Evolutionary conservation across 805 yeast genomes (phyloP).

Genomic region (Blastobotrys peoriensis): DNA sequence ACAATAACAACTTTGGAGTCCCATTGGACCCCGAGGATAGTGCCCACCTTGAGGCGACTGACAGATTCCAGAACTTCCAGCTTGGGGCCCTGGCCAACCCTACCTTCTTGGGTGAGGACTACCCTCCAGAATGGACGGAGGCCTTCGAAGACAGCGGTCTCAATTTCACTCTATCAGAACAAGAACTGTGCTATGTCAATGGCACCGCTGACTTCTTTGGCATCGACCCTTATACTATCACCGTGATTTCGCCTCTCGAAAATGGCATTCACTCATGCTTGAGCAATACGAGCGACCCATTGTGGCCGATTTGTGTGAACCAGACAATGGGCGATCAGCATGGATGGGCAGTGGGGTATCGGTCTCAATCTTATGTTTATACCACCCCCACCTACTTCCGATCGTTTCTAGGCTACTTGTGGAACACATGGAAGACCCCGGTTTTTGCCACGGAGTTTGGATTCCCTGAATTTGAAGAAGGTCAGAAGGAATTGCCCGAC

Average conservation of each 20-base stretch:
- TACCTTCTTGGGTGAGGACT: slow-evolving; percentile 29
- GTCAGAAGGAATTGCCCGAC: slow-evolving; percentile 24
- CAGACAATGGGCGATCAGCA: slow-evolving; percentile 22
- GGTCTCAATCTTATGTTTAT: slow-evolving; percentile 26
- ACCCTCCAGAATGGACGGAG: slow-evolving; percentile 25
- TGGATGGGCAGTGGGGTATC: slow-evolving; percentile 17
- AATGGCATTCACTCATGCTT: slow-evolving; percentile 27
- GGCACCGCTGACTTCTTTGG: slow-evolving; percentile 31
- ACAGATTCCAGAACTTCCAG: slow-evolving; percentile 24
- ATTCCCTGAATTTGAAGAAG: slow-evolving; percentile 31
- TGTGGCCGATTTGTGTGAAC: slow-evolving; percentile 29
- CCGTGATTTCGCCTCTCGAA: slow-evolving; percentile 20
- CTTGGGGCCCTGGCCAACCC: slow-evolving; percentile 31
- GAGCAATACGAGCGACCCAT: slow-evolving; percentile 19
- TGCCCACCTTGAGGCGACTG: slow-evolving; percentile 22
- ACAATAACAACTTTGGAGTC: slow-evolving; percentile 27
- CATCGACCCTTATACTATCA: slow-evolving; percentile 30
- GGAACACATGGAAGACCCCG: slow-evolving; percentile 22
- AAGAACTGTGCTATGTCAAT: slow-evolving; percentile 17
- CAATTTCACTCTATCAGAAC: slow-evolving; percentile 21
- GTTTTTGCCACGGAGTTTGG: slow-evolving; percentile 33
- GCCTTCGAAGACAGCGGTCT: slow-evolving; percentile 22
- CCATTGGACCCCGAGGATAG: slow-evolving; percentile 25
- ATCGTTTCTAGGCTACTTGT: slow-evolving; percentile 17
- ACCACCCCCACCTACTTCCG: slow-evolving; percentile 17